phyloP scores from a whole-genome alignment of 2,329 filamentous ascomycete species.

The Curvularia lunata region DNA sequence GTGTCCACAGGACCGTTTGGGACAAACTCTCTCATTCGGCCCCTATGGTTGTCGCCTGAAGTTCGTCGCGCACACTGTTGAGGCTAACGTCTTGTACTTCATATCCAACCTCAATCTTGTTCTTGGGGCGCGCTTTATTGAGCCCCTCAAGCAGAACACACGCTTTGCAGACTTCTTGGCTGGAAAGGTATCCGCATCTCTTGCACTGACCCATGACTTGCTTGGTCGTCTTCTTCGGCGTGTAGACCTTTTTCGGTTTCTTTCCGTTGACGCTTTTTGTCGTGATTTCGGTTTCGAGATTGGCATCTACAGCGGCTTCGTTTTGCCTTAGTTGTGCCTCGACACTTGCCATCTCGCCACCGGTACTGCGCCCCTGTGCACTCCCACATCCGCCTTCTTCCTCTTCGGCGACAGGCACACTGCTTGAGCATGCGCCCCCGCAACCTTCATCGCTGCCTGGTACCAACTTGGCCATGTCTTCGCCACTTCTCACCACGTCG shows the following conservation, averaged over 20 bases:
- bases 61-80: conserved; percentile 30
- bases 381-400: conserved; percentile 77
- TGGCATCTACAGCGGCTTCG: conserved; percentile 62
- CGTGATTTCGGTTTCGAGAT: conserved; percentile 72
- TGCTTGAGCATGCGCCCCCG: conserved; percentile 40
- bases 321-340: conserved; percentile 74
- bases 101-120: conserved; percentile 40
- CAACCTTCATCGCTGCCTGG: conserved; percentile 57
- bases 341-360: conserved; percentile 81
- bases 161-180: conserved; percentile 91
- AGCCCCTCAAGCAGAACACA: conserved; percentile 87
- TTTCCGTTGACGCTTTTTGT: conserved; percentile 21
- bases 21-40: conserved; percentile 21
- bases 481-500: conserved; percentile 91
- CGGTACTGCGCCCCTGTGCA: conserved; percentile 68
- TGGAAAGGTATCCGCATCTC: conserved; percentile 93
- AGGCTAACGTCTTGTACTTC: conserved; percentile 30
- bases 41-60: conserved; percentile 31
- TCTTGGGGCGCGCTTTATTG: conserved; percentile 71
- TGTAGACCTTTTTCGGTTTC: conserved; percentile 30
- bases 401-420: conserved; percentile 57
- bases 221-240: conserved; percentile 50
- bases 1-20: background rate
- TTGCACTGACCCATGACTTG: conserved; percentile 84
- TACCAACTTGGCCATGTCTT: conserved; percentile 93